Evolutionary conservation across 257 asterid genomes (phyloP).

Genomic region (Asclepias syriaca): DNA sequence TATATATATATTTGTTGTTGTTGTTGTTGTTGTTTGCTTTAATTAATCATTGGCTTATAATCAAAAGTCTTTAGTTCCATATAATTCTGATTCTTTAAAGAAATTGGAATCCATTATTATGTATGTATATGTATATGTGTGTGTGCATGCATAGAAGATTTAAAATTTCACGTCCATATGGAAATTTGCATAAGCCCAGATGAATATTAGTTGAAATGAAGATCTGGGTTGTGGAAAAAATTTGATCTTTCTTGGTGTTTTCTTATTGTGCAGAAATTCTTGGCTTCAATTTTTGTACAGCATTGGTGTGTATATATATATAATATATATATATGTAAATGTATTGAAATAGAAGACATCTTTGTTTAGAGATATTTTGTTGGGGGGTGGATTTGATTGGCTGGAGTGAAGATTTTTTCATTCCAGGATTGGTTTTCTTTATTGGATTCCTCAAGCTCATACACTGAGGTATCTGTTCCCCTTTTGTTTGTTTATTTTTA

Average conservation of each 20-base stretch:
- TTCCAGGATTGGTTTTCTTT: conserved; percentile 19
- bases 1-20: not conserved
- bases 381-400: conserved; percentile 17
- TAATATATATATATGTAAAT: conserved; percentile 7
- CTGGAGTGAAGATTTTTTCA: conserved; percentile 14
- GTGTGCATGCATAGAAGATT: conserved; percentile 6
- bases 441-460: conserved; percentile 17
- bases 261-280: conserved; percentile 16
- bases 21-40: not conserved
- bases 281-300: conserved; percentile 20
- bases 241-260: conserved; percentile 10
- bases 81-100: conserved; percentile 10
- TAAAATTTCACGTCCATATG: conserved; percentile 12
- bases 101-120: conserved; percentile 4
- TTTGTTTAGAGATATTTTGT: not conserved
- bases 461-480: conserved; percentile 29
- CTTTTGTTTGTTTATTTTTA: not conserved
- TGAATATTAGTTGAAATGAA: conserved; percentile 11
- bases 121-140: not conserved
- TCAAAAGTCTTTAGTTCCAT: conserved; percentile 17
- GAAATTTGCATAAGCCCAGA: not conserved
- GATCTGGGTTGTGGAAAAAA: conserved; percentile 27
- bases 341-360: not conserved
- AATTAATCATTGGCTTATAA: conserved; percentile 12
- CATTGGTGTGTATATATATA: conserved; percentile 14